Evolutionary conservation across 106 monocot species (phyloP).

Genomic region (Platanthera zijinensis): DNA sequence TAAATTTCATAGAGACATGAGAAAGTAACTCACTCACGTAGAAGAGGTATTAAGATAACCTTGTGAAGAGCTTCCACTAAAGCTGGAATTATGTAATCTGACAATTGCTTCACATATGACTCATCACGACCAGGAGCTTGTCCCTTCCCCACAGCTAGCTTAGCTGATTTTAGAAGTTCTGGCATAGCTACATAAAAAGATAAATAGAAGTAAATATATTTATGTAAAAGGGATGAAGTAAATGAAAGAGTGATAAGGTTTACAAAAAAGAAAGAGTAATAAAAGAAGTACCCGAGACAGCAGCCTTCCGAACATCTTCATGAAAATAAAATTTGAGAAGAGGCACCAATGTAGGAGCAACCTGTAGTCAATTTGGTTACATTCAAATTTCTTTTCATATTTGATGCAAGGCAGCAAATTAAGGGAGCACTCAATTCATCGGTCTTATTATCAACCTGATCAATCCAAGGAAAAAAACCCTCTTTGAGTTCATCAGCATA

Average conservation of each 20-base stretch:
- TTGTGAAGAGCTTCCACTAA: conserved; percentile 92
- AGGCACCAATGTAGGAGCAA: conserved; percentile 88
- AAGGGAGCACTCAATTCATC: not conserved
- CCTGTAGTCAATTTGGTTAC: conserved; percentile 35
- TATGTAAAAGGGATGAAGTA: not conserved
- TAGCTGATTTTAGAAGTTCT: conserved; percentile 87
- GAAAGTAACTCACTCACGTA: not conserved
- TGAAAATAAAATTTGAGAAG: conserved; percentile 97
- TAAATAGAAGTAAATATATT: not conserved
- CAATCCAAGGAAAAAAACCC: conserved; percentile 98
- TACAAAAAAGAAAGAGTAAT: not conserved
- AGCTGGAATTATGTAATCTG: conserved; percentile 83
- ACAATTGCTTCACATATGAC: conserved; percentile 86
- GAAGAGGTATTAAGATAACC: conserved; percentile 20
- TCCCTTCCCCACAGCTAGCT: conserved; percentile 84
- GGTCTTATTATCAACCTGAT: conserved; percentile 50
- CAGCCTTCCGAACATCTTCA: conserved; percentile 92
- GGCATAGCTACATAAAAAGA: conserved; percentile 65
- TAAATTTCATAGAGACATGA: not conserved
- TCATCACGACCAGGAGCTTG: conserved; percentile 79
- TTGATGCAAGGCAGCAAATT: not conserved
- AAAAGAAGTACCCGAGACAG: conserved; percentile 68
- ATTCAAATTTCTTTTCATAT: not conserved
- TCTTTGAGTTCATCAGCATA: conserved; percentile 96
- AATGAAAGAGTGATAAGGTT: not conserved